phyloP scores from a whole-genome alignment of 2,329 filamentous ascomycete genomes.

The Penicillium capsulatum region DNA sequence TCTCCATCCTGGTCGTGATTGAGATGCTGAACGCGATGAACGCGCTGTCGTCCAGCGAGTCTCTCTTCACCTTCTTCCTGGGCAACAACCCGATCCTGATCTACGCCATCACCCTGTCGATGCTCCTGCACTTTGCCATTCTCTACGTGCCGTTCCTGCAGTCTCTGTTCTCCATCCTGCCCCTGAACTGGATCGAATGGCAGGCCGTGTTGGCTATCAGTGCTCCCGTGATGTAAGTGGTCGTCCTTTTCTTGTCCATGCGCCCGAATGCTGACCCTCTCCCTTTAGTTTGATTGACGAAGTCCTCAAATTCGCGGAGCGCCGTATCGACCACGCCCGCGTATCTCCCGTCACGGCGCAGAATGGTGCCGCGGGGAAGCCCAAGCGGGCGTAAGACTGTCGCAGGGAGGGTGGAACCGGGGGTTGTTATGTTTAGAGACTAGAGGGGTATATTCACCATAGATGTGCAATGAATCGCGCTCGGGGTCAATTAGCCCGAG shows the following conservation, averaged over 20 bases:
- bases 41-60: slow-evolving; percentile 90
- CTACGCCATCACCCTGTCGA: slow-evolving; percentile 86
- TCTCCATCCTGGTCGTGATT: slow-evolving; percentile 89
- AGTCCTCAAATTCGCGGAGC: slow-evolving; percentile 72
- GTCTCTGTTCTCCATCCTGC: slow-evolving; percentile 82
- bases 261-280: slow-evolving; percentile 15
- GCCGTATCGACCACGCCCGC: slow-evolving; percentile 53
- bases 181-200: slow-evolving; percentile 83
- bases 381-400: slow-evolving; percentile 32
- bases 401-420: slow-evolving; percentile 3
- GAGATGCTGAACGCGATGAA: slow-evolving; percentile 99
- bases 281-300: slow-evolving; percentile 70
- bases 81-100: slow-evolving; percentile 99
- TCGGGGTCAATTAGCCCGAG: too few species aligned
- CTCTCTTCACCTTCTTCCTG: slow-evolving; percentile 84
- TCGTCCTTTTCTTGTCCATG: not conserved
- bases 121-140: slow-evolving; percentile 90
- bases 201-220: slow-evolving; percentile 84
- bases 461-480: not conserved
- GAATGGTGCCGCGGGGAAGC: slow-evolving; percentile 33
- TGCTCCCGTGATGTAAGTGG: slow-evolving; percentile 81
- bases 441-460: not conserved
- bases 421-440: slow-evolving; percentile 4
- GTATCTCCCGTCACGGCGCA: slow-evolving; percentile 19
- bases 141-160: slow-evolving; percentile 90